Evolutionary conservation across 2,329 filamentous ascomycete species (phyloP), one percentile per base, ranked within the genome.

Genomic region (Thielaviopsis euricoi): DNA sequence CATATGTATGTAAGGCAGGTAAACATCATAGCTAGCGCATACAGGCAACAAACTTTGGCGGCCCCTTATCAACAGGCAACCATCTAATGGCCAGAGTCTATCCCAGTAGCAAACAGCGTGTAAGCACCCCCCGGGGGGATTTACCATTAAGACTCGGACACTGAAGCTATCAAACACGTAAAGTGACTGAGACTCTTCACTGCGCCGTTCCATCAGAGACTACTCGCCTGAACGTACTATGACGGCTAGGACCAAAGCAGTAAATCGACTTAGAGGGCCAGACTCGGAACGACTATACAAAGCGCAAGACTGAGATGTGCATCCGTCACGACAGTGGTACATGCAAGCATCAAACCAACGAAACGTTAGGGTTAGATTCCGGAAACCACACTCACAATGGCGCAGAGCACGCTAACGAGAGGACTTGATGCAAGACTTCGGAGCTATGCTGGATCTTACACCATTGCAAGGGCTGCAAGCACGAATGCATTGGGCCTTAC

Each of bases 351-450:
- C 48, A 69, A 79, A 81, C 87, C 86, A 86, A 82, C 75, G 71
- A 68, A 74, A 50, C 48, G 59, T 60, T 95, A 95, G 90, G 90
- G 90, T 95, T 95, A 95, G 90, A 87, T 90, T 90, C 87, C 88
- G 83, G 85, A 72, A 74, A 72, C 74, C 75, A 76, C 81, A 84
- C 80, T 77, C 79, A 72, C 72, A 73, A 70, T 67, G 67, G 66
- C 68, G 63, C 63, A 58, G 63, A 48, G 23, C 33, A 46, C n/a
- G 66, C 70, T 69, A 71, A 73, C 69, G 71, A 68, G 67, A 68
- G 67, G 62, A 67, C 64, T 65, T 66, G 43, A 66, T 66, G 63
- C 67, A 71, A 69, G 66, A 69, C 68, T 63, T 61, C 64, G 62
- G 60, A 61, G 58, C 65, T 70, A 67, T 66, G 67, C 69, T 67